Base-by-base conservation (phyloP, 2,329 filamentous ascomycete genomes). In the Alternaria gansuensis region DNA sequence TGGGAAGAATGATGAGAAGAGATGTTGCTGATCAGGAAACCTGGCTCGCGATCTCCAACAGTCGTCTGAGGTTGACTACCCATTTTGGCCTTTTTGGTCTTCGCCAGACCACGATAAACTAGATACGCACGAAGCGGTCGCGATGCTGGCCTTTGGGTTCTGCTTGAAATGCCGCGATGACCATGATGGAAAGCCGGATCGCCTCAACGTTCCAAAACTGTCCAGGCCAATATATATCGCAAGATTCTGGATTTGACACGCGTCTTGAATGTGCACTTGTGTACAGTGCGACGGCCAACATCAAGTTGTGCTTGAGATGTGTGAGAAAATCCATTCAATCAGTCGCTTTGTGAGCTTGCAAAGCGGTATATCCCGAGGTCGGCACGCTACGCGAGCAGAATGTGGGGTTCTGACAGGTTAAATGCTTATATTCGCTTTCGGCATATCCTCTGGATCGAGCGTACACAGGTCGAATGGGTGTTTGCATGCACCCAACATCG, bases 361-460 rank as follows among this genome's bases (percentile, higher is more conserved):
- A 34, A 48, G 29, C 37, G 11, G 21, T n/a, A 31, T 36, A 48
- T 36, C 17, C 17, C 17, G 17, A 17, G 17, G 17, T 17, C 44
- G 44, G 44, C 44, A 48, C 44, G n/a, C 14, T 36, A 34, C 21
- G 31, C 44, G 29, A 40, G 51, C 31, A 43, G 14, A 10, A 21
- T 49, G 51, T 58, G 43, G 55, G 50, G 36, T 33, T 54, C 13
- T 17, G 37, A 28, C 37, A 49, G 21, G 55, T 28, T 37, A 11
- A 17, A 49, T 54, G 55, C 51, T 44, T 58, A 45, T 40, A 54
- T 7, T 39, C 31, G 11, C 24, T 44, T 43, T 41, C 37, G 36
- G 40, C 24, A 37, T 36, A 33, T 36, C 28, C 9, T 34, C 31
- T 36, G 40, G 24, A 33, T 46, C 23, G 24, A 33, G 52, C 28